Evolutionary conservation across 108 stramenopile genomes (phyloP).

Genomic region (Cyclostephanos invisitatus): DNA sequence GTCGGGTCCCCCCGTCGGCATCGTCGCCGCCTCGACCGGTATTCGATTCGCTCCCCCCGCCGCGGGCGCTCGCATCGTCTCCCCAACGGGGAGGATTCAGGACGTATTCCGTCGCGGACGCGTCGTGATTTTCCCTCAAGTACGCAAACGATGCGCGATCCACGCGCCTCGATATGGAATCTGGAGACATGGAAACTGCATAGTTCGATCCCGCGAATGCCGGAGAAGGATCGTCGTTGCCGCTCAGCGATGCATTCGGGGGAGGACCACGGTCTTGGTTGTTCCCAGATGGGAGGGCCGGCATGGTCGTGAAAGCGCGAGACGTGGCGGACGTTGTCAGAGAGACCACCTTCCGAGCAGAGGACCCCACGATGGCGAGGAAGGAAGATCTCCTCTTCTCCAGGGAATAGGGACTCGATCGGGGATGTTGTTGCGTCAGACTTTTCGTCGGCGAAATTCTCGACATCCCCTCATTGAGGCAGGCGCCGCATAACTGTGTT

Average conservation of each 20-base stretch:
- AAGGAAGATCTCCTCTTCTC: constrained; percentile 21
- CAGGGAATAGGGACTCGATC: neutral
- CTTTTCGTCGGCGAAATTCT: neutral
- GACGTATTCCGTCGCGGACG: constrained; percentile 32
- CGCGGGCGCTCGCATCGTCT: constrained; percentile 7
- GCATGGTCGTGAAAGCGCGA: constrained; percentile 6
- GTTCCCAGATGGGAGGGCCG: constrained; percentile 3
- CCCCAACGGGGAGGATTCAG: constrained; percentile 42
- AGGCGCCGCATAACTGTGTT: constrained; percentile 9
- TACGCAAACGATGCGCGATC: constrained; percentile 66
- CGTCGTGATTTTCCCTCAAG: constrained; percentile 53
- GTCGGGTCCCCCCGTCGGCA: neutral
- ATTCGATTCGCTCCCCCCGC: constrained; percentile 1
- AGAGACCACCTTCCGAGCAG: constrained; percentile 35
- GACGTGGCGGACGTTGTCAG: constrained; percentile 19
- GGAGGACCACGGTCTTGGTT: neutral
- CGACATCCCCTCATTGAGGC: constrained; percentile 8
- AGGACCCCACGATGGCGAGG: constrained; percentile 36
- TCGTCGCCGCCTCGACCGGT: neutral
- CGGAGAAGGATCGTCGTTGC: neutral
- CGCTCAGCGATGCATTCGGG: neutral
- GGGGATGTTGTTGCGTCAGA: neutral
- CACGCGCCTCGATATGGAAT: constrained; percentile 47
- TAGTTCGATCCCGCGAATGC: constrained; percentile 38
- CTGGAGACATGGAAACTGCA: no score